phyloP scores from a whole-genome alignment of 208 protist genomes.

The Crithidia fasciculata region DNA sequence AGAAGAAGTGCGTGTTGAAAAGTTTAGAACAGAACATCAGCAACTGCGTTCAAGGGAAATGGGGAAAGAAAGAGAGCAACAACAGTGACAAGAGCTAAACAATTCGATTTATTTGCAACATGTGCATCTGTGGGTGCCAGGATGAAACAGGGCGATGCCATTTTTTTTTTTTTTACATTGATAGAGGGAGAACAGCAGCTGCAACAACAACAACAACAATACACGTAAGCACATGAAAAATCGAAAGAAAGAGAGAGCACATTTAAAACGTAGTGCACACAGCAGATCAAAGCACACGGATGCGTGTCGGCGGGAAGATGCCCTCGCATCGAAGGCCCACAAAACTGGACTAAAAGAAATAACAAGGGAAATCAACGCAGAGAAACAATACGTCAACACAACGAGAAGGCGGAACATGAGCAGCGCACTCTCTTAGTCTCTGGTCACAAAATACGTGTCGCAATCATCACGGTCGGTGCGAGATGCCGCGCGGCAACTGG shows the following conservation, averaged over 20 bases:
- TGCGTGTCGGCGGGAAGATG: not conserved
- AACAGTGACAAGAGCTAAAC: no score
- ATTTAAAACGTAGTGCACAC: not conserved
- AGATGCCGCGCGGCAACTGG: conserved; percentile 4
- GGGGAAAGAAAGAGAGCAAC: no score
- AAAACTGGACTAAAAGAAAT: not conserved
- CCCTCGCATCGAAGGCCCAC: not conserved
- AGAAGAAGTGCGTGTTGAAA: no score
- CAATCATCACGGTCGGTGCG: conserved; percentile 46
- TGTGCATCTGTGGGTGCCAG: no score
- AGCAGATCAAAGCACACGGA: not conserved
- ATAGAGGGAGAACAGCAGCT: not conserved
- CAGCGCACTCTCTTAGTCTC: not conserved
- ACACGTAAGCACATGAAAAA: not conserved
- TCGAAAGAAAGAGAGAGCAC: not conserved
- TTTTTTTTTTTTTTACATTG: not conserved
- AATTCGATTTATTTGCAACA: no score
- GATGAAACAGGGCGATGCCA: no score
- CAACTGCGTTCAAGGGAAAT: no score
- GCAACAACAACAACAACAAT: not conserved
- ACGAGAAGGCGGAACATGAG: no score
- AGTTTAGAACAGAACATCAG: no score
- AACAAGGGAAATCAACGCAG: not conserved
- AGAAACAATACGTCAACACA: no score
- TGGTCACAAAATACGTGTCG: conserved; percentile 50